Base-by-base conservation (phyloP, 2,329 filamentous ascomycete species). In the Exophiala sp. region DNA sequence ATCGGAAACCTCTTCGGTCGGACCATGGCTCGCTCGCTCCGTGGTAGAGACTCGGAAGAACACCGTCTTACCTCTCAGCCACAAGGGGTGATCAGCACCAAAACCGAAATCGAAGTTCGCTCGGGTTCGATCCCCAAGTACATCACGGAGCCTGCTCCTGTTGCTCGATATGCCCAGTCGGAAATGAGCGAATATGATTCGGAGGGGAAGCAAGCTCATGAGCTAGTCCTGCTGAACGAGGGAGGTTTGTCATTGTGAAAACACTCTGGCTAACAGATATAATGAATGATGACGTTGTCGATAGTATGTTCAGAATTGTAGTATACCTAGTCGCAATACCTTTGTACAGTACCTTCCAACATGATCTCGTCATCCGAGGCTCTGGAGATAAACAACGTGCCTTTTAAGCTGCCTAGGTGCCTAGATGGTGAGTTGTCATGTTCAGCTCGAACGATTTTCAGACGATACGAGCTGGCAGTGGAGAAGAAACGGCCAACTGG, bases 51-150 rank as follows among this genome's bases (percentile, higher is more conserved):
- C 19, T 58, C 53, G 5, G 56, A 58, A 22, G 56, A 58, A 40
- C 51, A 56, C 23, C 45, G 52, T 23, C 46, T 58, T 27, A 54
- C 53, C 14, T 32, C 19, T 13, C 50, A 48, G 10, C 41, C 54
- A 3, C 47, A 54, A 43, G 56, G 56, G 3, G 40, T 56, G 42
- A 56, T 58, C 47, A 48, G 46, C n/a, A 42, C 56, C 3, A 58
- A 50, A 40, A 58, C 56, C 13, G 56, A 54, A 18, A 41, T 58
- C 21, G 53, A 58, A 37, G 43, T 58, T 13, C 45, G 27, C 11
- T 46, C 55, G 2, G 44, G 48, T 8, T 38, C 46, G 5, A 48
- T 50, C n/a, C 34, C 34, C 19, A 4, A 37, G 34, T 18, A 32
- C n/a, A 13, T 32, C 7, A 32, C 6, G 29, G 29, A 32, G 8